These are phyloP conservation scores for Gossypium schwendimanii DNA, from an alignment of 441 rosid species.

Conservation along the genomic window DNA sequence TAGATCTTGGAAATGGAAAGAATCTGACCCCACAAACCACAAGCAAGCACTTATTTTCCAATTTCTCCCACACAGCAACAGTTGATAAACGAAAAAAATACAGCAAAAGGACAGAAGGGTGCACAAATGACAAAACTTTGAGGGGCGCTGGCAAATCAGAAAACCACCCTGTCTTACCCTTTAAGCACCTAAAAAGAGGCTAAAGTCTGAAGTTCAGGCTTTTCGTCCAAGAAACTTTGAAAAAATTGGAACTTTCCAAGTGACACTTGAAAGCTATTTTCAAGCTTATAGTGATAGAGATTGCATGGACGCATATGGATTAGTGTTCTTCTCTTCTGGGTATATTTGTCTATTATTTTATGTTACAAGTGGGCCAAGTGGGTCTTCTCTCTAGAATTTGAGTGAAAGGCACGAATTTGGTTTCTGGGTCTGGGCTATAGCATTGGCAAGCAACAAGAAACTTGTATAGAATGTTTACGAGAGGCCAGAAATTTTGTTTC, in stretches of 20 bases:
- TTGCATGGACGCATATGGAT: background rate
- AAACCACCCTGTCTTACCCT: background rate
- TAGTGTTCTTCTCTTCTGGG: background rate
- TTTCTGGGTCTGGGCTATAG: background rate
- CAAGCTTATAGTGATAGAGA: background rate
- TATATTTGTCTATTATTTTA: background rate
- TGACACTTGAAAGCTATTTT: background rate
- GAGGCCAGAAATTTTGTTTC: background rate
- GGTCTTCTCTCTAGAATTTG: background rate
- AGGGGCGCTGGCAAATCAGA: background rate
- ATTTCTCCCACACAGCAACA: background rate
- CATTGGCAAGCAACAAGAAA: background rate
- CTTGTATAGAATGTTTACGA: background rate
- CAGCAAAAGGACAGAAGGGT: background rate
- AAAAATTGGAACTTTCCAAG: background rate
- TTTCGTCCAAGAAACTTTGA: slow-evolving; percentile 1
- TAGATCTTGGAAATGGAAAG: background rate
- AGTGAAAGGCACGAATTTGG: slow-evolving; percentile 4
- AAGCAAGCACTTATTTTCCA: background rate
- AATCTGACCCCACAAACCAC: background rate
- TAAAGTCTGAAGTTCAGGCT: background rate
- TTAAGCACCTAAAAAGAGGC: background rate
- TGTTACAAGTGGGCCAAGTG: slow-evolving; percentile 1
- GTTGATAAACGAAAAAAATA: background rate
- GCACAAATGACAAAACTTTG: background rate